Percentiles rank a stretch among this genome's conserved stretches.
phyloP scores from a whole-genome alignment of 306 rosid species.

The Vigna reflexopilosa region DNA sequence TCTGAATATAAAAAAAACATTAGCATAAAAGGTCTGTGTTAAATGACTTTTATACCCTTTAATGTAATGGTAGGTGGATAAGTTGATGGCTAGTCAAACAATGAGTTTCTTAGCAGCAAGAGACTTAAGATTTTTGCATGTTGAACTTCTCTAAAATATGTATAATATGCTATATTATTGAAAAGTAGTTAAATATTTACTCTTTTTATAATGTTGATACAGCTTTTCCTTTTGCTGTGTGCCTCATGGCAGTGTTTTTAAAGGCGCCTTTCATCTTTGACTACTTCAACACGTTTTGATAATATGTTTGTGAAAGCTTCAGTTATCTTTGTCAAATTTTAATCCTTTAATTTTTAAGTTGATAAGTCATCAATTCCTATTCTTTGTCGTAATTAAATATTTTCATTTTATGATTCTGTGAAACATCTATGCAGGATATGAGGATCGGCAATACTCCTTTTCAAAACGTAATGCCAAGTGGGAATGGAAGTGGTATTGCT shows the following conservation, averaged over 20 bases:
- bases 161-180: background rate
- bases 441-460: conserved; percentile 64
- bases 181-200: conserved; percentile 7
- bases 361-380: background rate
- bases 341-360: conserved; percentile 1
- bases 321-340: background rate
- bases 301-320: conserved; percentile 32
- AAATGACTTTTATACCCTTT: background rate
- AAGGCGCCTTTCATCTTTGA: background rate
- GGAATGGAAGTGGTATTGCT: conserved; percentile 65
- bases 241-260: background rate
- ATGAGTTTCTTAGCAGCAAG: background rate
- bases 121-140: background rate
- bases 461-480: conserved; percentile 64
- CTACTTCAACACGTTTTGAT: conserved; percentile 1
- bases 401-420: conserved; percentile 30
- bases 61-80: background rate
- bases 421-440: conserved; percentile 66
- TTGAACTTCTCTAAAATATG: background rate
- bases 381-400: background rate
- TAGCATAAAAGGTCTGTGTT: background rate
- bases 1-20: conserved; percentile 1
- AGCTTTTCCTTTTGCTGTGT: background rate
- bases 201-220: conserved; percentile 2
- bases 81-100: background rate